Evolutionary conservation across 2,329 filamentous ascomycete genomes (phyloP).

Genomic region (Aspergillus thermomutatus): DNA sequence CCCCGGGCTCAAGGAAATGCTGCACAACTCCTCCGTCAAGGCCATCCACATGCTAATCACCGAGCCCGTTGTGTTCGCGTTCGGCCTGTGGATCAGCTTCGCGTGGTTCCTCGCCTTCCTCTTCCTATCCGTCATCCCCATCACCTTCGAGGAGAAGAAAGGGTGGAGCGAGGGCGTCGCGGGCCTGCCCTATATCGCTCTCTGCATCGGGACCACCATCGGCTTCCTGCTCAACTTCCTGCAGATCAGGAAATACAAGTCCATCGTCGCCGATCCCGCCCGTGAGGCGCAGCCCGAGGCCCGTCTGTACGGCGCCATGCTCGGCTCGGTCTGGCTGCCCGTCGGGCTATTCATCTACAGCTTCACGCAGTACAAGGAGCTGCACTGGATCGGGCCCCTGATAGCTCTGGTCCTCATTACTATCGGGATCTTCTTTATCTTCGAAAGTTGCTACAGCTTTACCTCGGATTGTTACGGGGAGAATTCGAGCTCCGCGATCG

Average conservation of each 20-base stretch:
- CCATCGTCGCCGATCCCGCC: slow-evolving; percentile 31
- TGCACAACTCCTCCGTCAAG: slow-evolving; percentile 48
- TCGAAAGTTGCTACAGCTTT: slow-evolving; percentile 44
- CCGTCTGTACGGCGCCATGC: slow-evolving; percentile 50
- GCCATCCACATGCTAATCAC: slow-evolving; percentile 49
- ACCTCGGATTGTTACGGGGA: slow-evolving; percentile 54
- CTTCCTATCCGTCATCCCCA: slow-evolving; percentile 51
- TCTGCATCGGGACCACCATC: slow-evolving; percentile 48
- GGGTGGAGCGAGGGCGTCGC: slow-evolving; percentile 51
- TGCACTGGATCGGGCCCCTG: slow-evolving; percentile 49
- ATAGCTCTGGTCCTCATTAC: slow-evolving; percentile 50
- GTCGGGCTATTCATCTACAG: slow-evolving; percentile 53
- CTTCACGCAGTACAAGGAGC: slow-evolving; percentile 51
- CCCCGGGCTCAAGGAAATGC: slow-evolving; percentile 42
- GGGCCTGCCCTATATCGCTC: slow-evolving; percentile 52
- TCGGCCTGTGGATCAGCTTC: slow-evolving; percentile 52
- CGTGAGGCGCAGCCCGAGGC: slow-evolving; percentile 40
- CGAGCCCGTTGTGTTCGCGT: slow-evolving; percentile 50
- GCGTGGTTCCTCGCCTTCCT: slow-evolving; percentile 55
- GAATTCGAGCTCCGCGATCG: slow-evolving; percentile 39
- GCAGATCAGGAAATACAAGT: slow-evolving; percentile 51
- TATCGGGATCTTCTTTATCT: slow-evolving; percentile 53
- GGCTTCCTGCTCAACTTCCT: slow-evolving; percentile 50
- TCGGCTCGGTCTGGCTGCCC: slow-evolving; percentile 46
- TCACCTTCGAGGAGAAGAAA: slow-evolving; percentile 51